Evolutionary conservation across 2,329 filamentous ascomycete species (phyloP).

Genomic region (Cercospora berteroae): DNA sequence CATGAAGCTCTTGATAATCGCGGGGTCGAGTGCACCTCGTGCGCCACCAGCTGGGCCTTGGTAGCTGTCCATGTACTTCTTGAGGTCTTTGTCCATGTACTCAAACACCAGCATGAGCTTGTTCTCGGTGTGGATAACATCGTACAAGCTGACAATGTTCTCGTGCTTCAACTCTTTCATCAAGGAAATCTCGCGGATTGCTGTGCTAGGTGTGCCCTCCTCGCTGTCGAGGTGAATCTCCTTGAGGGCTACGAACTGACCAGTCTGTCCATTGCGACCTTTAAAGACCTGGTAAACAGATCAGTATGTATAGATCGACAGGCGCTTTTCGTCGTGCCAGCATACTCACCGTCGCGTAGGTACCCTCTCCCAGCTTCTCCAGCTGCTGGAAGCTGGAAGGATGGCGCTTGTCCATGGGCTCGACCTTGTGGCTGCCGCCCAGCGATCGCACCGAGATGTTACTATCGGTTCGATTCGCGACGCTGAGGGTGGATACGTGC

Average conservation of each 20-base stretch:
- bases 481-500: conserved; percentile 49
- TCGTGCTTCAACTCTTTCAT: conserved; percentile 99
- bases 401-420: conserved; percentile 84
- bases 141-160: conserved; percentile 94
- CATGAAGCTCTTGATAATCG: conserved; percentile 98
- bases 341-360: conserved; percentile 83
- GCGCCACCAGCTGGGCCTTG: conserved; percentile 66
- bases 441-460: conserved; percentile 51
- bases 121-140: conserved; percentile 99
- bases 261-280: conserved; percentile 93
- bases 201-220: conserved; percentile 94
- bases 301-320: background rate
- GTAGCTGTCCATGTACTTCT: conserved; percentile 87
- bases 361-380: conserved; percentile 96
- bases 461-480: conserved; percentile 50
- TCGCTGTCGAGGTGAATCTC: conserved; percentile 98
- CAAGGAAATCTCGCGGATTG: conserved; percentile 95
- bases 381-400: conserved; percentile 98
- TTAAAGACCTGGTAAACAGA: conserved; percentile 78
- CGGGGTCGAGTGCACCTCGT: conserved; percentile 80
- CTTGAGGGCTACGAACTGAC: conserved; percentile 93
- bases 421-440: conserved; percentile 44
- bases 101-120: conserved; percentile 99
- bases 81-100: conserved; percentile 97
- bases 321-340: too few species aligned